phyloP scores from a whole-genome alignment of 2,329 filamentous ascomycete genomes.

The Paraconiothyrium brasiliense region DNA sequence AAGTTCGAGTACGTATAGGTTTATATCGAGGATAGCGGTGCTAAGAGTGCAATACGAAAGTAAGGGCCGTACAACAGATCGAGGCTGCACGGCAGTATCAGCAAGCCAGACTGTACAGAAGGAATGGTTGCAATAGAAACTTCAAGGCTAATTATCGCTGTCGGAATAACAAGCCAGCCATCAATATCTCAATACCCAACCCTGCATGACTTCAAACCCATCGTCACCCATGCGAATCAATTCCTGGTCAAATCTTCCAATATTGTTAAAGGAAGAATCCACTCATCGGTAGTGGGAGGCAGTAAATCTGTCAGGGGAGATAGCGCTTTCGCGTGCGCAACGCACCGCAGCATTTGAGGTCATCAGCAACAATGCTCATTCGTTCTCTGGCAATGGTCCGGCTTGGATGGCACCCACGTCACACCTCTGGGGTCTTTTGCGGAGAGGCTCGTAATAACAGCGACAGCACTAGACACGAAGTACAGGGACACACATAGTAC shows the following conservation, averaged over 20 bases:
- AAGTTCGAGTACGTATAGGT: constrained; percentile 64
- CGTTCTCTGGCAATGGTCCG: constrained; percentile 67
- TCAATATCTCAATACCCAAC: constrained; percentile 63
- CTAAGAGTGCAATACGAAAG: constrained; percentile 62
- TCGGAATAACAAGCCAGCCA: constrained; percentile 67
- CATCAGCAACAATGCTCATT: constrained; percentile 67
- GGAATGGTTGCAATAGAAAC: constrained; percentile 35
- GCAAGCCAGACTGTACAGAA: neutral
- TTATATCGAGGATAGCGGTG: constrained; percentile 54
- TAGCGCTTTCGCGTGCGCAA: constrained; percentile 66
- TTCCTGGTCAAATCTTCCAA: constrained; percentile 54
- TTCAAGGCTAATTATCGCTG: constrained; percentile 68
- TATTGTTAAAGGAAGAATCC: constrained; percentile 47
- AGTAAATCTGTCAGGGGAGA: constrained; percentile 70
- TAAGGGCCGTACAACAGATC: constrained; percentile 58
- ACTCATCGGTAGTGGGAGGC: constrained; percentile 65
- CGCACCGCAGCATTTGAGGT: constrained; percentile 25
- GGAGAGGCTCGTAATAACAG: constrained; percentile 68
- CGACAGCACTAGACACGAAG: constrained; percentile 34
- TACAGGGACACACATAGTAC: constrained; percentile 73
- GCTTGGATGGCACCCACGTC: constrained; percentile 70
- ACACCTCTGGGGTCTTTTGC: constrained; percentile 73
- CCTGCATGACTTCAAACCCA: constrained; percentile 60
- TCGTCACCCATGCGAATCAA: constrained; percentile 67
- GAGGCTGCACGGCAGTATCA: constrained; percentile 29